Evolutionary conservation across 139 green algal species (phyloP), one percentile per base, ranked within the genome.

Genomic region (Zygnema cylindricum): DNA sequence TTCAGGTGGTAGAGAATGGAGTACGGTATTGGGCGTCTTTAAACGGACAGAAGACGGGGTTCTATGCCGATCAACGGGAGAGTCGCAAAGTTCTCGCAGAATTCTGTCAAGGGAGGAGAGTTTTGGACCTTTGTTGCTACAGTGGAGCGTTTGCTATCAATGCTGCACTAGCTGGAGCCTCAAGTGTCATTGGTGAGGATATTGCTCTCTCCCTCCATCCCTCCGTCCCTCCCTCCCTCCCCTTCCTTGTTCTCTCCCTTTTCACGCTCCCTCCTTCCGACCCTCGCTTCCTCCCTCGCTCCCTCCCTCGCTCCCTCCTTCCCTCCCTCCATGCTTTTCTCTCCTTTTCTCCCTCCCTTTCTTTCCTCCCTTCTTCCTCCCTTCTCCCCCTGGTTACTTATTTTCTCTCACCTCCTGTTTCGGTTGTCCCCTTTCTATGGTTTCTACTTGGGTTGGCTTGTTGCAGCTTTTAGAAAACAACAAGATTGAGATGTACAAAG

Each of bases 41-140:
- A 33, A n/a, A 23, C 11, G 43, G 76, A 22, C 90, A 93, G 54
- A 93, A 93, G 57, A 93, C 87, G 2, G 91, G 88, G 0, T 94
- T 94, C 55, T 93, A 92, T 54, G 73, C 86, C 23, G 88, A 92
- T 77, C 89, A 98, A 93, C 90, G 97, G 0, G 95, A 97, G 75
- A 97, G 92, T 90, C 94, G 96, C 0, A 83, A 81, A 0, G 91
- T 95, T 16, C 40, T 98, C 25, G 90, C 92, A 0, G n/a, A 49
- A 3, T 76, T 98, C 43, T 63, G 69, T 1, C 0, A 41, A 22
- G 86, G 92, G 39, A 95, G 91, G 71, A 91, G 57, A 1, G 95
- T 96, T 30, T 89, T 98, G 1, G 96, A 99, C 93, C 86, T 98
- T 35, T 99, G 95, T 92, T 98, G 95, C 89, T 99, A 98, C 93